phyloP scores from a whole-genome alignment of 2,329 filamentous ascomycete species.

The Helicocarpus griseus region DNA sequence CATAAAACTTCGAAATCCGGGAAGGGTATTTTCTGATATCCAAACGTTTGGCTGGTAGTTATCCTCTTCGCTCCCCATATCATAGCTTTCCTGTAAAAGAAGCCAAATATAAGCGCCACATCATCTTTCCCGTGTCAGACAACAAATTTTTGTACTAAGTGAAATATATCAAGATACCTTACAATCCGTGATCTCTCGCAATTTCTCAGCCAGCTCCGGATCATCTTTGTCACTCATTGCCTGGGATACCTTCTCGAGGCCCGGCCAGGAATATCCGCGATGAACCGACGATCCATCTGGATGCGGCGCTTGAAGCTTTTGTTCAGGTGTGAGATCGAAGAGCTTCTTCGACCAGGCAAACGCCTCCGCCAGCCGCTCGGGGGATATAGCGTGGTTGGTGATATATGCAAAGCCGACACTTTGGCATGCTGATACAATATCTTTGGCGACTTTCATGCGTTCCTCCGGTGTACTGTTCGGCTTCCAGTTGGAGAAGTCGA shows the following conservation, averaged over 20 bases:
- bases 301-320: slow-evolving; percentile 42
- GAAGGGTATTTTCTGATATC: slow-evolving; percentile 37
- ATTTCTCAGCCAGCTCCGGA: slow-evolving; percentile 31
- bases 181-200: slow-evolving; percentile 40
- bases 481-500: slow-evolving; percentile 32
- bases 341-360: slow-evolving; percentile 36
- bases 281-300: slow-evolving; percentile 41
- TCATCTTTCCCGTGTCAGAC: background rate
- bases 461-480: slow-evolving; percentile 18
- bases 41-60: slow-evolving; percentile 41
- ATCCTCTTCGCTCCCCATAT: slow-evolving; percentile 42
- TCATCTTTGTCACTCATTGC: slow-evolving; percentile 33
- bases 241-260: slow-evolving; percentile 45
- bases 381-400: slow-evolving; percentile 37
- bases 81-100: slow-evolving; percentile 39
- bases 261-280: slow-evolving; percentile 48
- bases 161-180: slow-evolving; percentile 32
- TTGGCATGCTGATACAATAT: slow-evolving; percentile 34
- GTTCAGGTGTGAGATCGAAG: slow-evolving; percentile 35
- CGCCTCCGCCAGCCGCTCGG: slow-evolving; percentile 31
- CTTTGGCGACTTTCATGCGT: slow-evolving; percentile 25
- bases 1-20: slow-evolving; percentile 41
- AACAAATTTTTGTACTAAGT: background rate
- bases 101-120: slow-evolving; percentile 4
- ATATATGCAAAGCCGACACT: slow-evolving; percentile 42